Base-by-base conservation (phyloP, 768 basidiomycete genomes). In the Russula sp. region DNA sequence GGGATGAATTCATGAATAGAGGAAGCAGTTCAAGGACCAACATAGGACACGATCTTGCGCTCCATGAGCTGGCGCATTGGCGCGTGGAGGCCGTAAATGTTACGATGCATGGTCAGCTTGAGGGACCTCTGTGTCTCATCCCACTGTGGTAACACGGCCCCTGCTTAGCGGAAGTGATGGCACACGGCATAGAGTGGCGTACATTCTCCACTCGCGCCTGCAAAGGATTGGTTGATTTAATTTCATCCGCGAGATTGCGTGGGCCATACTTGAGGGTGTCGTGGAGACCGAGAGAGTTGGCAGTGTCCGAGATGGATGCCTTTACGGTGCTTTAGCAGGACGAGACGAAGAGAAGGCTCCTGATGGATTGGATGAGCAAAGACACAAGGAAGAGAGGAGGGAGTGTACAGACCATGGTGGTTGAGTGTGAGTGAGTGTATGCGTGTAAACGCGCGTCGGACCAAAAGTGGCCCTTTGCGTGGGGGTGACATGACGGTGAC, bases 41-140 rank as follows among this genome's bases (percentile, higher is more conserved):
- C 95, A 62, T 83, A 75, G 38, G 83, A 76, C 10, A 95, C 92
- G 48, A 94, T 82, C 79, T 88, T 89, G 72, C 94, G 85, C 75
- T 99, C 97, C 97, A 98, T 98, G 67, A 97, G 80, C 58, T 86
- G 79, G 34, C 95, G 84, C 76, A 96, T 84, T 2, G 97, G 97
- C 22, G 90, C 87, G 72, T 93, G 92, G 69, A 98, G 74, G 40
- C 97, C 97, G 71, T 88, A 88, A 36, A 88, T 73, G 74, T 92
- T 86, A 51, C 95, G 86, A 72, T 93, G 84, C 76, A 96, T 78
- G 54, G 85, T 94, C 63, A 98, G 79, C 73, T 88, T 88, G 56
- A 94, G 73, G 74, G 89, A 89, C 74, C 93, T 89, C 74, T 97
- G 94, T 9, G 95, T 94, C 68, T 86, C 86, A 58, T 94, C 88